A percentile compares a stretch with the other conserved stretches of the same genome.
phyloP scores from a whole-genome alignment of 805 yeast species.

The Ogataea neopini region DNA sequence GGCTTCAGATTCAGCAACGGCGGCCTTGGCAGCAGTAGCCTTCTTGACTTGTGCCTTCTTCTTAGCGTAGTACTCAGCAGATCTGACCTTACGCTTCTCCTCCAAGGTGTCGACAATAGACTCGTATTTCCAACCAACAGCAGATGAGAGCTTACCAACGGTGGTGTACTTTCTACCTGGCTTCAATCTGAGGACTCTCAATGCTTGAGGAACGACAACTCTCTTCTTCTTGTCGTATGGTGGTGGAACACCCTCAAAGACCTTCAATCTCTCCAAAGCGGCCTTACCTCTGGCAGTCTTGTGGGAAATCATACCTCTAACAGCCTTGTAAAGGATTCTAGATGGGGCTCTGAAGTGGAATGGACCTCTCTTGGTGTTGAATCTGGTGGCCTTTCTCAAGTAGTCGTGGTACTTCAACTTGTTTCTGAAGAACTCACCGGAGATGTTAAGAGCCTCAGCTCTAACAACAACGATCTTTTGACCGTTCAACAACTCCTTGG shows the following conservation, averaged over 20 bases:
- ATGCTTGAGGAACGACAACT: constrained; percentile 99
- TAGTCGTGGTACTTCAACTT: constrained; percentile 99
- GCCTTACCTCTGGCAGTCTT: constrained; percentile 99
- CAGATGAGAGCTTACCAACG: constrained; percentile 90
- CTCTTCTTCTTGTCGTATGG: constrained; percentile 99
- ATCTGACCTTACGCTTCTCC: constrained; percentile 98
- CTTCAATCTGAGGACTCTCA: constrained; percentile 97
- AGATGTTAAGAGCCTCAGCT: constrained; percentile 96
- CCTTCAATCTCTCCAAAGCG: constrained; percentile 99
- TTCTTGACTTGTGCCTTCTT: constrained; percentile 96
- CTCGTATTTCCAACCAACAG: constrained; percentile 99
- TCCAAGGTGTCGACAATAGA: constrained; percentile 95
- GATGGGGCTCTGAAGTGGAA: constrained; percentile 99
- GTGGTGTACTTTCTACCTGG: constrained; percentile 99
- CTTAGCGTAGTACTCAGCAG: constrained; percentile 98
- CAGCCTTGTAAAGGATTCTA: constrained; percentile 98
- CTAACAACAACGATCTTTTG: constrained; percentile 98
- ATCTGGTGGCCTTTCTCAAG: constrained; percentile 99
- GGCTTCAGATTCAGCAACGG: constrained; percentile 88
- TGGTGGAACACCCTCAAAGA: constrained; percentile 99
- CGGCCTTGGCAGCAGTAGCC: constrained; percentile 80
- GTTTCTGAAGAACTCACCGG: constrained; percentile 99
- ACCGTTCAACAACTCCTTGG: constrained; percentile 98
- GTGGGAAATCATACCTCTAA: constrained; percentile 99
- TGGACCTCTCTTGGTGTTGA: constrained; percentile 98